Base-by-base conservation (phyloP, 768 basidiomycete genomes). In the Lentinus tigrinus region DNA sequence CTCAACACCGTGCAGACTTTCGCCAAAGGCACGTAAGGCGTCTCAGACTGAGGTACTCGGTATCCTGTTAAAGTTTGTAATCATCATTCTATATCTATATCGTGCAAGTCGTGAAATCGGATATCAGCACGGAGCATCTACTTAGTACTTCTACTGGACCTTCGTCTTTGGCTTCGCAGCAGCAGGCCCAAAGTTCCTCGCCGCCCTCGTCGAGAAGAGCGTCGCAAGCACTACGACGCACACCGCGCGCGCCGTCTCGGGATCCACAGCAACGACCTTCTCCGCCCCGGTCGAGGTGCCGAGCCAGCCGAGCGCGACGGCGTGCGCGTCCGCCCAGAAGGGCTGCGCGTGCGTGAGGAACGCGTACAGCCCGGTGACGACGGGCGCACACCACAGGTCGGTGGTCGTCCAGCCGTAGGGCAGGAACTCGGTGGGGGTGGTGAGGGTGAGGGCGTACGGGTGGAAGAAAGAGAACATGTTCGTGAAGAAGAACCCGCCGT, bases 281-380 rank as follows among this genome's bases (percentile, higher is more conserved):
- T 49, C 60, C 24, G 74, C 74, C 27, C 67, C 73, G 43, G 16
- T 34, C 8, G 68, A 62, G 3, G 64, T 70, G 11, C 85, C 84
- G 24, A 84, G 73, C 52, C 80, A 64, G 6, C 78, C 74, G 10
- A 78, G 70, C 10, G 87, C 63, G 17, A 85, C 66, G 4, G 68
- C 59, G 62, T 88, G 85, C 39, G 79, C 53, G 27, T 87, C 83
- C 1, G 80, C 82, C 87, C 87, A 95, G 71, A 89, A 89, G 0
- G 93, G 89, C 69, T 95, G 93, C 2, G 90, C 87, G 61, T 94
- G 91, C 9, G 93, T 94, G 51, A 95, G 79, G 56, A 86, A 81
- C 52, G 93, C 86, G 68, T 91, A 95, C 10, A 95, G 68, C 1
- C 78, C 89, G 11, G 92, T 93, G 64, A 87, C 74, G 63, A 87